Conservation (phyloP, 1,139 yeast genomes). For the Kodamaea sp. region DNA sequence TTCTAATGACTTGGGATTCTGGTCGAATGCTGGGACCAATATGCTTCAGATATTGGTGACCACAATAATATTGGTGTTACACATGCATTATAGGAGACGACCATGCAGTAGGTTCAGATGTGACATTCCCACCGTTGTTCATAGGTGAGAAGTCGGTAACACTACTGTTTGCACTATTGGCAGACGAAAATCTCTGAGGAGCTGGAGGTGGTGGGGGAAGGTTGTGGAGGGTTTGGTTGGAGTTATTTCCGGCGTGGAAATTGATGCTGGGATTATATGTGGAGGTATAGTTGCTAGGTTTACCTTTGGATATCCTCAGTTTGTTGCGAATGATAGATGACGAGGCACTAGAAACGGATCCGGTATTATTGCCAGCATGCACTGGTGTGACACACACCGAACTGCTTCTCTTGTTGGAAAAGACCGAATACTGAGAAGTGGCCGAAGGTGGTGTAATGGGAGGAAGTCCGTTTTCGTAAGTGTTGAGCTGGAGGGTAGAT, state of each 20-base stretch:
- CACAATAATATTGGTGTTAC: too few relatives aligned
- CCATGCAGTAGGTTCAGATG: conserved; percentile 17
- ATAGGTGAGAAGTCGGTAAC: conserved; percentile 16
- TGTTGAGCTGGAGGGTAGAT: conserved; percentile 9
- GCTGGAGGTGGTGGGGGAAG: conserved; percentile 10
- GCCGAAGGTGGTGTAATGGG: conserved; percentile 48
- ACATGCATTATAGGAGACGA: conserved; percentile 19
- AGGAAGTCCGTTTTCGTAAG: conserved; percentile 14
- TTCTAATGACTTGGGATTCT: too few relatives aligned
- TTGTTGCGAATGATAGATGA: conserved; percentile 11
- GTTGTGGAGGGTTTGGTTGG: conserved; percentile 7
- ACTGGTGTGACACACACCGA: conserved; percentile 35
- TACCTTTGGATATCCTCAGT: conserved; percentile 17
- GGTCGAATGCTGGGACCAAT: too few relatives aligned
- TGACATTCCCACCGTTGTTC: conserved; percentile 11
- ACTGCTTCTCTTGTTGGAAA: conserved; percentile 30
- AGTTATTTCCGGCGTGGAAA: conserved; percentile 6
- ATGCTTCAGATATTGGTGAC: too few relatives aligned
- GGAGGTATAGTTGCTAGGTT: conserved; percentile 7
- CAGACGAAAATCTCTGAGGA: conserved; percentile 12
- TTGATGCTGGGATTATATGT: conserved; percentile 1
- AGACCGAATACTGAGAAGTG: conserved; percentile 41
- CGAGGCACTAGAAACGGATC: conserved; percentile 10
- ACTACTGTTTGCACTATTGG: conserved; percentile 10
- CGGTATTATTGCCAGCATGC: conserved; percentile 12